Evolutionary conservation across 345 rosid species (phyloP), one percentile per base, ranked within the genome.

Genomic region (Microcos paniculata): DNA sequence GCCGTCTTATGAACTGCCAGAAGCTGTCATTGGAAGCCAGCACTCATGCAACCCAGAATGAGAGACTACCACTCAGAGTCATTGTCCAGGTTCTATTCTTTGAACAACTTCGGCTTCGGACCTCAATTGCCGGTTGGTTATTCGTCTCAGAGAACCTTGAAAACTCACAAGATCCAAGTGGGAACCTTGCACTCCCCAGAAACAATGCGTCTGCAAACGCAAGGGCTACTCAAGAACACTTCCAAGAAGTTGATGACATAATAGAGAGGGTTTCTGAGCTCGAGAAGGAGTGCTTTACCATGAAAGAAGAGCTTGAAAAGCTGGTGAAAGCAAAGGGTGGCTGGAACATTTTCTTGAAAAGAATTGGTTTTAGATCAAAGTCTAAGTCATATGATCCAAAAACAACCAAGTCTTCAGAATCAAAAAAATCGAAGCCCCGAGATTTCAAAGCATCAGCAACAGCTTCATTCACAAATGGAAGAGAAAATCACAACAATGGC

Each of bases 41-140:
- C 85, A 89, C 95, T 12, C 98, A 94, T 71, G 98, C 98, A 38
- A 90, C 98, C 6, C 96, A 93, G 82, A 94, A 94, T 57, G 98
- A 92, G 84, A 88, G 98, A 85, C 84, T 94, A 61, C 98, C 98
- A 0, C 86, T 94, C 8, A 79, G 98, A 73, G 94, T 92, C 58
- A 87, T 93, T 10, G 93, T 94, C 68, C 98, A 94, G 87, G 93
- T 92, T 70, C 68, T 92, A 68, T 94, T 94, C 93, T 91, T 90
- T 62, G 98, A 94, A 79, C 98, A 94, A 80, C 89, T 94, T 62
- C 79, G 94, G 71, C 98, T 94, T 6, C 82, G 97, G 9, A 92
- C 94, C 75, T 92, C 95, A 1, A 62, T 92, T 52, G 78, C 92
- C 3, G 92, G 91, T 26, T 88, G 94, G 95, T 82, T 88, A 64